These are phyloP conservation scores for Trypanosoma caninum DNA, from an alignment of 208 protist species.

Conservation along the genomic window DNA sequence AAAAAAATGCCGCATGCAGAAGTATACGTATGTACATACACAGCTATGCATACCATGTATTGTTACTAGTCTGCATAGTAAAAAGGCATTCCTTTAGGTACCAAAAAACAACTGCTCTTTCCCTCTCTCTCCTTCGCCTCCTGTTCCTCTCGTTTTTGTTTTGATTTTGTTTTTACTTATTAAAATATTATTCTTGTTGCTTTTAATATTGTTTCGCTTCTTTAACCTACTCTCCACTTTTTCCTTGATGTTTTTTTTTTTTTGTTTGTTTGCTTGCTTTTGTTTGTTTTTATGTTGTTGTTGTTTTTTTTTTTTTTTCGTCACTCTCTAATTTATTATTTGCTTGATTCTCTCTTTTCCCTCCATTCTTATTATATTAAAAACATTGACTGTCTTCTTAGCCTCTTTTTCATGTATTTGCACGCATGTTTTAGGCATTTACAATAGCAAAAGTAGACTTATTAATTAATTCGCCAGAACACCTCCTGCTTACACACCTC, in stretches of 20 bases:
- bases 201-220: not conserved
- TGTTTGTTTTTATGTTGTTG: not conserved
- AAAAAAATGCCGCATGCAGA: no score
- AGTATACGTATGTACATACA: no score
- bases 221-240: not conserved
- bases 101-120: not conserved
- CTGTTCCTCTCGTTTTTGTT: not conserved
- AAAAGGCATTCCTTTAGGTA: not conserved
- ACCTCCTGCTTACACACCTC: no score
- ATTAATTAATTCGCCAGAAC: no score
- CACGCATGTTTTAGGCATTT: not conserved
- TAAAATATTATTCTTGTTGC: not conserved
- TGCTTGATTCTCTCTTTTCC: not conserved
- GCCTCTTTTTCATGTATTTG: not conserved
- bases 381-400: not conserved
- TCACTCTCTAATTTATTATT: not conserved
- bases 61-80: no score
- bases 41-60: no score
- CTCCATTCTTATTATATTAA: conserved; percentile 10
- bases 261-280: conserved; percentile 15
- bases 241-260: not conserved
- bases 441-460: no score
- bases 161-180: not conserved
- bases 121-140: not conserved
- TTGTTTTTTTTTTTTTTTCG: not conserved